A percentile compares a stretch with the other conserved stretches of the same genome.
Conservation (phyloP, 768 basidiomycete genomes). For the Zangia roseola region DNA sequence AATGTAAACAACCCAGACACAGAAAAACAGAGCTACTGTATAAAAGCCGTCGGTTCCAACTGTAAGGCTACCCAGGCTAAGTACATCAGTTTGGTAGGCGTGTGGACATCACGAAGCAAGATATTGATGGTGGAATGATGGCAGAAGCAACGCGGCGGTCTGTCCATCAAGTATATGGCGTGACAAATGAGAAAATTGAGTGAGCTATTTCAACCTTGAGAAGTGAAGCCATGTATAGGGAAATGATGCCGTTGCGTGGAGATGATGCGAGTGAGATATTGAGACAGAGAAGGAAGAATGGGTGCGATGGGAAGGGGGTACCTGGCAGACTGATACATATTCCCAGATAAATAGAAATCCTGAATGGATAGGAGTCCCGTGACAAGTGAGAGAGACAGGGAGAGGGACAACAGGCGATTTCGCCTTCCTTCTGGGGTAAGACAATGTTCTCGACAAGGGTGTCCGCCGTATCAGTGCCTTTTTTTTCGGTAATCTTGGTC, state of each 20-base stretch:
- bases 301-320: conserved; percentile 27
- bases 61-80: conserved; percentile 8
- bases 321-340: conserved; percentile 28
- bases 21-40: conserved; percentile 13
- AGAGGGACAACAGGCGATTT: conserved; percentile 13
- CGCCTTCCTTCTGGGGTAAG: conserved; percentile 22
- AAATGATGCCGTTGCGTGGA: conserved; percentile 31
- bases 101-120: conserved; percentile 14
- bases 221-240: conserved; percentile 16
- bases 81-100: conserved; percentile 8
- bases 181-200: conserved; percentile 10
- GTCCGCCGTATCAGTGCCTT: conserved; percentile 11
- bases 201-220: conserved; percentile 17
- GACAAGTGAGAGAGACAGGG: conserved; percentile 20
- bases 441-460: conserved; percentile 21
- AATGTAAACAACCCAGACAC: conserved; percentile 17
- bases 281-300: conserved; percentile 16
- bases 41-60: conserved; percentile 16
- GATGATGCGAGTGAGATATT: conserved; percentile 27
- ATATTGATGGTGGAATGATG: conserved; percentile 10
- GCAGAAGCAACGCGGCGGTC: conserved; percentile 14
- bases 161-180: conserved; percentile 24
- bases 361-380: conserved; percentile 29
- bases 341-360: conserved; percentile 36
- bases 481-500: conserved; percentile 2